Evolutionary conservation across 352 stramenopile genomes (phyloP).

Genomic region (Pythium folliculosum): DNA sequence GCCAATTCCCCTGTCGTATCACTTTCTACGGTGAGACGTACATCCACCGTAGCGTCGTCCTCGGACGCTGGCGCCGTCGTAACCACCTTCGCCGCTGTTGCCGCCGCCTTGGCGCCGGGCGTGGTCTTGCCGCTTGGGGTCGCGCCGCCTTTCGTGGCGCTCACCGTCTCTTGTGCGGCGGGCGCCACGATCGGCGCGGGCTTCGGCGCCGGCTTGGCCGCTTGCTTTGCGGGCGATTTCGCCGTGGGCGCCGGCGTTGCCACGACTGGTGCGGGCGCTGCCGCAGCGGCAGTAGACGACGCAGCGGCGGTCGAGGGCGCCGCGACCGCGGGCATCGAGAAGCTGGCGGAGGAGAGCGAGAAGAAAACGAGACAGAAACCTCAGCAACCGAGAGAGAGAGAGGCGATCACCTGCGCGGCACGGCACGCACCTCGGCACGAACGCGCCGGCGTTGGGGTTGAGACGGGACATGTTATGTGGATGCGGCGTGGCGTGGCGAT

Average conservation of each 20-base stretch:
- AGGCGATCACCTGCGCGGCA: background rate
- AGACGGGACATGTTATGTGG: slow-evolving; percentile 44
- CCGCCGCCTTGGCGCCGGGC: background rate
- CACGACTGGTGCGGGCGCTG: slow-evolving; percentile 19
- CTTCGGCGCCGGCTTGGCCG: slow-evolving; percentile 5
- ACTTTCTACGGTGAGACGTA: background rate
- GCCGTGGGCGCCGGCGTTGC: background rate
- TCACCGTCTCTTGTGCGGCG: background rate
- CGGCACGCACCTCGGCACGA: slow-evolving; percentile 65
- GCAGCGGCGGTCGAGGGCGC: background rate
- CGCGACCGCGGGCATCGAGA: slow-evolving; percentile 6
- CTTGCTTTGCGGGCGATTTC: slow-evolving; percentile 11
- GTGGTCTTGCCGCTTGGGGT: slow-evolving; percentile 6
- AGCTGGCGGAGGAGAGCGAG: background rate
- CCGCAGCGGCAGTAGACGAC: slow-evolving; percentile 12
- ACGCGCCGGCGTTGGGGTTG: slow-evolving; percentile 85
- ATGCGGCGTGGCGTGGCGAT: background rate
- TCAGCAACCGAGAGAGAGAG: background rate
- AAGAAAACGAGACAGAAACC: background rate
- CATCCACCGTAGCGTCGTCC: slow-evolving; percentile 2
- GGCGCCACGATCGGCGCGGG: background rate
- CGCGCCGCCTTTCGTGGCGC: background rate
- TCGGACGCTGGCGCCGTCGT: background rate
- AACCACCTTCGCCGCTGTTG: slow-evolving; percentile 1
- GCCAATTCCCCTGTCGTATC: too few relatives aligned